Conservation (phyloP, 2,329 filamentous ascomycete species). For the Xylariaceae sp. region DNA sequence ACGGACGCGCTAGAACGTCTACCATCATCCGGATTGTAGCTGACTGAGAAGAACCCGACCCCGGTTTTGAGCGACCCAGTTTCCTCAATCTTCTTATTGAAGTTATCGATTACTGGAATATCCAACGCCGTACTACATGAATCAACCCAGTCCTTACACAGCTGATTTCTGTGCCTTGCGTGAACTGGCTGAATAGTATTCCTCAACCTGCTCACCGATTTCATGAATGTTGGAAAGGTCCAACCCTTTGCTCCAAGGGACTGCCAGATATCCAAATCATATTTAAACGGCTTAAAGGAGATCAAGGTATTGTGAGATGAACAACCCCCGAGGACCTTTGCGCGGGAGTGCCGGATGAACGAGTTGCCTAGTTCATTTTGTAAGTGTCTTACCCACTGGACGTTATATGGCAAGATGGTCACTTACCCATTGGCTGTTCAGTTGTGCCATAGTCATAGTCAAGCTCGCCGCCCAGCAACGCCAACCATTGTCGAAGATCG, state of each 20-base stretch:
- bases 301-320: constrained; percentile 93
- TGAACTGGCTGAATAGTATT: constrained; percentile 91
- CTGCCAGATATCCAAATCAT: constrained; percentile 83
- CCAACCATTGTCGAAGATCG: constrained; percentile 82
- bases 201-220: constrained; percentile 75
- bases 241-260: constrained; percentile 77
- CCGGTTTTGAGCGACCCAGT: constrained; percentile 69
- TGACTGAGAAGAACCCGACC: constrained; percentile 86
- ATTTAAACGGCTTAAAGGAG: constrained; percentile 85
- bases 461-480: constrained; percentile 76
- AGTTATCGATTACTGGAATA: constrained; percentile 78
- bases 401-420: background rate
- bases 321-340: constrained; percentile 88
- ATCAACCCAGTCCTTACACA: constrained; percentile 85
- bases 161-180: constrained; percentile 78
- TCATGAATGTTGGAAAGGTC: constrained; percentile 80
- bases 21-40: constrained; percentile 87
- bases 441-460: constrained; percentile 90
- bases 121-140: constrained; percentile 73
- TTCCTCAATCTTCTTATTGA: constrained; percentile 76
- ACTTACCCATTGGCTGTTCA: constrained; percentile 73
- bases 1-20: constrained; percentile 81
- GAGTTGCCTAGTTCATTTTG: constrained; percentile 64
- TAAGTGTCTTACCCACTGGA: constrained; percentile 17
- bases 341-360: constrained; percentile 84